phyloP scores from a whole-genome alignment of 208 protist genomes.

The Leishmania tarentolae region DNA sequence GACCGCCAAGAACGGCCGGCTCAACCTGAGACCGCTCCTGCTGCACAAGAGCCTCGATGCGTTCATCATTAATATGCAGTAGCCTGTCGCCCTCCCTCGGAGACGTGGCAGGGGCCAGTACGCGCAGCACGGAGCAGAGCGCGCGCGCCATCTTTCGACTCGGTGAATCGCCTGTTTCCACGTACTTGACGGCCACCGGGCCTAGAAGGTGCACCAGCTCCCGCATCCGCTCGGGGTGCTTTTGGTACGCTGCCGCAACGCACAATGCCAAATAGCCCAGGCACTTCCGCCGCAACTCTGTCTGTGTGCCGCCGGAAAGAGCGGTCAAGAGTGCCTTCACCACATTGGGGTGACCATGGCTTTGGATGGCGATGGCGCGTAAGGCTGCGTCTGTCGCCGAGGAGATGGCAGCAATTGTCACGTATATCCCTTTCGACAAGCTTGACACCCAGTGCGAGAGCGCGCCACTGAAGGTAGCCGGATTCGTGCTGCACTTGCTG shows the following conservation, averaged over 20 bases:
- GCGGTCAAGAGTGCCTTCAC: constrained; percentile 46
- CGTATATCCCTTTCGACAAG: constrained; percentile 67
- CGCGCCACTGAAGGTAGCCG: constrained; percentile 26
- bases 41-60: constrained; percentile 56
- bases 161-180: constrained; percentile 64
- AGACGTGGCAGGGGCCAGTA: constrained; percentile 13
- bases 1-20: constrained; percentile 34
- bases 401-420: constrained; percentile 85
- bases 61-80: constrained; percentile 42
- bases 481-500: constrained; percentile 18
- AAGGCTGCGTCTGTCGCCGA: constrained; percentile 65
- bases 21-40: constrained; percentile 53
- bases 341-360: constrained; percentile 47
- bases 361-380: constrained; percentile 60
- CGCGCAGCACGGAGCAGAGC: constrained; percentile 66
- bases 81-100: constrained; percentile 7
- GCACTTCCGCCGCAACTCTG: constrained; percentile 79
- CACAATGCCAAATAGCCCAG: constrained; percentile 80
- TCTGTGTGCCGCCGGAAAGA: constrained; percentile 64
- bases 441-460: constrained; percentile 51
- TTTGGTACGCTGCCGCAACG: constrained; percentile 38
- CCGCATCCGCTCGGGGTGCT: constrained; percentile 11
- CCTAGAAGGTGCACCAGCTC: constrained; percentile 18
- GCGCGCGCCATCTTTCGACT: constrained; percentile 84
- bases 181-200: constrained; percentile 47